Evolutionary conservation across 2,329 filamentous ascomycete species (phyloP).

Genomic region (Penicillium sp.): DNA sequence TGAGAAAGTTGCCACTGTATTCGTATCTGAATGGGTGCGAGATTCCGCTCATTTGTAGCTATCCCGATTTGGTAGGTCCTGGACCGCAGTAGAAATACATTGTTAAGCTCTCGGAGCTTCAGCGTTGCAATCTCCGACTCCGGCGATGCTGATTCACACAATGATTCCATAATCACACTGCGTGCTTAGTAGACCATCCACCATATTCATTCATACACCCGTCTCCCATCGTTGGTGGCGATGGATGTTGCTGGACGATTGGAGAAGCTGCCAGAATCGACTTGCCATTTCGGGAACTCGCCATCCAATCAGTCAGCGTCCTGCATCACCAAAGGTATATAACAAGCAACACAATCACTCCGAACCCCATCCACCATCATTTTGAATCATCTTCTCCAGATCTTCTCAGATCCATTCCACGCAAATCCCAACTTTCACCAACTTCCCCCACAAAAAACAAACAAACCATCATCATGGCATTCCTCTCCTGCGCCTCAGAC

Average conservation of each 20-base stretch:
- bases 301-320: constrained; percentile 14
- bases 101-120: neutral
- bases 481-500: constrained; percentile 42
- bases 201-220: neutral
- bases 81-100: neutral
- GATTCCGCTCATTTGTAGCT: neutral
- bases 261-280: constrained; percentile 17
- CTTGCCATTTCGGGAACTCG: constrained; percentile 23
- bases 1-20: too few species aligned
- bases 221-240: neutral
- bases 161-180: neutral
- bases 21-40: too few species aligned
- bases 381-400: neutral
- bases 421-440: constrained; percentile 12
- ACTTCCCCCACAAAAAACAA: constrained; percentile 11
- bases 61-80: neutral
- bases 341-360: constrained; percentile 1
- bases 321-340: constrained; percentile 12
- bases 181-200: neutral
- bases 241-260: constrained; percentile 10
- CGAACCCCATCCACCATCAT: neutral
- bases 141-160: neutral
- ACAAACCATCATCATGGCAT: constrained; percentile 44
- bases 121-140: neutral
- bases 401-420: neutral